Percentiles rank a stretch among this genome's conserved stretches.
Conservation (phyloP, 2,329 filamentous ascomycete species). For the Aspergillus uvarum region DNA sequence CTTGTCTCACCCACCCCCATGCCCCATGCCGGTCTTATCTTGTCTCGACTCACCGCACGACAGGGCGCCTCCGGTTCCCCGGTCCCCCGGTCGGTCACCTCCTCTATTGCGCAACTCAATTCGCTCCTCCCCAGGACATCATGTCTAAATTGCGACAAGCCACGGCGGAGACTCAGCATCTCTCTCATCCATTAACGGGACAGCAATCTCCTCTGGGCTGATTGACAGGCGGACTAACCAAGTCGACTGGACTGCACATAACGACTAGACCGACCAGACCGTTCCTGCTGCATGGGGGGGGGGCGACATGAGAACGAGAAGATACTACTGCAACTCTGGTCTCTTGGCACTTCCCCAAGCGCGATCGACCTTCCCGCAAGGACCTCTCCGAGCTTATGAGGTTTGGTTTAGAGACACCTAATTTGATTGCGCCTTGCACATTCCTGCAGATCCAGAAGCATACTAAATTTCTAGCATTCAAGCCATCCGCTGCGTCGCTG, state of each 20-base stretch:
- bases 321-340: neutral
- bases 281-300: neutral
- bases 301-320: neutral
- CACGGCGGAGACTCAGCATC: slow-evolving; percentile 4
- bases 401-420: neutral
- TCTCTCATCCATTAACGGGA: neutral
- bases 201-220: neutral
- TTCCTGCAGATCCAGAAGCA: slow-evolving; percentile 2
- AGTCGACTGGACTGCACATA: neutral
- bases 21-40: slow-evolving; percentile 4
- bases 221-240: neutral
- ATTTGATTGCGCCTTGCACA: neutral
- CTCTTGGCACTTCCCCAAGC: neutral
- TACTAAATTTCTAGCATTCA: neutral
- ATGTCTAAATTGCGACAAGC: slow-evolving; percentile 7
- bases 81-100: neutral
- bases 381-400: neutral
- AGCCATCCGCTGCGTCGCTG: slow-evolving; percentile 1
- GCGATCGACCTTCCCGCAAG: neutral
- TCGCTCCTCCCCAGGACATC: neutral
- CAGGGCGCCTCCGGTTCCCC: slow-evolving; percentile 1
- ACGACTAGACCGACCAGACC: neutral
- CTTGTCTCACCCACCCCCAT: slow-evolving; percentile 1
- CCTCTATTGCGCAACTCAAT: slow-evolving; percentile 5
- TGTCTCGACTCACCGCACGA: slow-evolving; percentile 9